phyloP scores from a whole-genome alignment of 257 asterid genomes.

The Agastache rugosa region DNA sequence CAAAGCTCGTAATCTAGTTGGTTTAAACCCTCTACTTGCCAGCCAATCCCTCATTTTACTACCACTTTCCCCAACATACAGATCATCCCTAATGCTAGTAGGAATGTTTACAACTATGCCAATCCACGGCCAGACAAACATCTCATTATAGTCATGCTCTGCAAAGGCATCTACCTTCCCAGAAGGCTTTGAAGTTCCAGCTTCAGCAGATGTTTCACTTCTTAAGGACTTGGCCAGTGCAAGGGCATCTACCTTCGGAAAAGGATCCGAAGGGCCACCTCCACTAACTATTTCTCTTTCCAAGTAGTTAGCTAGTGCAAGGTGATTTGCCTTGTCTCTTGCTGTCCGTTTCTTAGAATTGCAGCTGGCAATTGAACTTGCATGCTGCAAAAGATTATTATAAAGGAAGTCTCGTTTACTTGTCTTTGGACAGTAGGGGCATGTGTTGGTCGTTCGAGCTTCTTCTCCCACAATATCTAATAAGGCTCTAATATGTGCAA shows the following conservation, averaged over 20 bases:
- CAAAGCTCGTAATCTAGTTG: constrained; percentile 72
- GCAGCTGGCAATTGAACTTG: constrained; percentile 64
- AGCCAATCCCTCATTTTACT: constrained; percentile 70
- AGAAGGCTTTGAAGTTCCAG: constrained; percentile 53
- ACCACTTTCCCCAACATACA: constrained; percentile 79
- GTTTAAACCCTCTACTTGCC: constrained; percentile 64
- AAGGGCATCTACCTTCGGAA: constrained; percentile 36
- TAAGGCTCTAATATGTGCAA: constrained; percentile 68
- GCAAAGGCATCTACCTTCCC: constrained; percentile 53
- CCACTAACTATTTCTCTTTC: constrained; percentile 47
- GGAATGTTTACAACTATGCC: constrained; percentile 75
- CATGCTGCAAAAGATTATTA: constrained; percentile 75
- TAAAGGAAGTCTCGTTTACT: constrained; percentile 57
- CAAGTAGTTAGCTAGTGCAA: constrained; percentile 43
- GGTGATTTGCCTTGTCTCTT: constrained; percentile 72
- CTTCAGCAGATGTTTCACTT: constrained; percentile 45
- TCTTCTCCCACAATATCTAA: constrained; percentile 76
- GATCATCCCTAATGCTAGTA: constrained; percentile 61
- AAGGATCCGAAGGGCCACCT: constrained; percentile 46
- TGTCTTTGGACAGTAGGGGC: constrained; percentile 75
- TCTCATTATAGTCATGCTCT: constrained; percentile 65
- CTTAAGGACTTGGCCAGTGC: constrained; percentile 72
- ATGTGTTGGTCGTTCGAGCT: constrained; percentile 56
- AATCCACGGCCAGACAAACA: constrained; percentile 97
- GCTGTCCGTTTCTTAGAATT: constrained; percentile 60